Percentiles rank a stretch among this genome's conserved stretches.
Conservation (phyloP, 2,329 filamentous ascomycete genomes). For the Hypoxylon sp. region DNA sequence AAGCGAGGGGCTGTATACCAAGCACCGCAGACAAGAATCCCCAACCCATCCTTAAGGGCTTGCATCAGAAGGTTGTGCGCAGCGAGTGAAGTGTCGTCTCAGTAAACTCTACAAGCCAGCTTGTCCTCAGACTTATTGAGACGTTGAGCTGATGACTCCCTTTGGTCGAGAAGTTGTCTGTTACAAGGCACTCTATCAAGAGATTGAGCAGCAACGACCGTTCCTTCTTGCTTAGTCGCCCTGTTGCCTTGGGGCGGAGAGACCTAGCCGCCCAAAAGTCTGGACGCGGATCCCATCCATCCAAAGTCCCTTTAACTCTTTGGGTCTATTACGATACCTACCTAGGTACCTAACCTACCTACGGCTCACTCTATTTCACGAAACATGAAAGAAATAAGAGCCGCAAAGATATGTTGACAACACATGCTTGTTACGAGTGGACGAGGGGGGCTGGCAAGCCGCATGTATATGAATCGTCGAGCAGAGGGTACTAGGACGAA, state of each 20-base stretch:
- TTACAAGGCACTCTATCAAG: neutral
- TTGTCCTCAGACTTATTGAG: neutral
- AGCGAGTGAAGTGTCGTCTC: neutral
- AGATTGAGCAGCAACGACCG: neutral
- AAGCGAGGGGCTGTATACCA: conserved; percentile 10
- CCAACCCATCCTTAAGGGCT: neutral
- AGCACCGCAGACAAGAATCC: conserved; percentile 15
- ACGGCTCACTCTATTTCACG: neutral
- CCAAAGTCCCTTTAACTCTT: no score
- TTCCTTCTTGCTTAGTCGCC: neutral
- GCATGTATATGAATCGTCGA: neutral
- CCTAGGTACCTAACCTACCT: no score
- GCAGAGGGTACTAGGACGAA: neutral
- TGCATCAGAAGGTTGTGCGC: neutral
- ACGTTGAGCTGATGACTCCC: neutral
- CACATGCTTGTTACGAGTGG: neutral
- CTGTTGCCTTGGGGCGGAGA: neutral
- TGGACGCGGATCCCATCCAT: neutral
- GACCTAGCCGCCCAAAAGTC: neutral
- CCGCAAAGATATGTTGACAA: neutral
- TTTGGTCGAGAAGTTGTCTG: neutral
- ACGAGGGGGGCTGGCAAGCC: neutral
- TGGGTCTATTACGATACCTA: no score
- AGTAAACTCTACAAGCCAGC: neutral
- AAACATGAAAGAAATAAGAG: neutral